phyloP scores from a whole-genome alignment of 495 filamentous ascomycete genomes.

The Chlorociboria aeruginascens region DNA sequence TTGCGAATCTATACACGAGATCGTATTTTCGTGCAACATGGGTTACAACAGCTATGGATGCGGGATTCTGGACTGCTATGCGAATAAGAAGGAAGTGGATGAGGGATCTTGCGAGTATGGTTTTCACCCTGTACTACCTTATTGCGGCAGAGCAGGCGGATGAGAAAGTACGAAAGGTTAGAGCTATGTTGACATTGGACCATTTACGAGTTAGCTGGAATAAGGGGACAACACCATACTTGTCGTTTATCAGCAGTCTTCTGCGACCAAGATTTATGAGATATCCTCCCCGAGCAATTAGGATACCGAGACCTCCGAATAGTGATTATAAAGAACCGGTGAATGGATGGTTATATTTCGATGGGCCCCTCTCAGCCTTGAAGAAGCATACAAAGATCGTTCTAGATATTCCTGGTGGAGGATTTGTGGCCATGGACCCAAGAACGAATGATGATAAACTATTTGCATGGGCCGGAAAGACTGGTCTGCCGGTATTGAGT shows the following conservation, averaged over 20 bases:
- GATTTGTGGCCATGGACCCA: conserved; percentile 92
- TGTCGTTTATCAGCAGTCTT: conserved; percentile 54
- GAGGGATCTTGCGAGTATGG: conserved; percentile 66
- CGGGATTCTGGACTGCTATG: conserved; percentile 98
- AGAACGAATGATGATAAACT: conserved; percentile 86
- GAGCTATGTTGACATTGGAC: conserved; percentile 76
- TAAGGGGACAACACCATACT: conserved; percentile 75
- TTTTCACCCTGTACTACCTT: conserved; percentile 81
- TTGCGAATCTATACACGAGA: conserved; percentile 86
- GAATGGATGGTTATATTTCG: conserved; percentile 85
- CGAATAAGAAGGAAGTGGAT: conserved; percentile 71
- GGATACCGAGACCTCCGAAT: conserved; percentile 66
- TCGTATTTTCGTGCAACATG: conserved; percentile 98
- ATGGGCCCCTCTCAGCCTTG: conserved; percentile 69
- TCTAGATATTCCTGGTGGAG: conserved; percentile 85
- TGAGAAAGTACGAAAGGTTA: conserved; percentile 90
- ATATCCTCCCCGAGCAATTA: conserved; percentile 67
- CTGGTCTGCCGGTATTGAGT: conserved; percentile 74
- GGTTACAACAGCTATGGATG: conserved; percentile 89
- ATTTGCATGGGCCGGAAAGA: conserved; percentile 76
- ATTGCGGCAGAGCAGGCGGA: conserved; percentile 89
- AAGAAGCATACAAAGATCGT: conserved; percentile 70
- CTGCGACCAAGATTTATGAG: conserved; percentile 66
- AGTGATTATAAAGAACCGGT: conserved; percentile 76
- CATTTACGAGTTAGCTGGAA: conserved; percentile 94